Percentiles rank a stretch among this genome's conserved stretches.
Evolutionary conservation across 306 rosid species (phyloP).

Genomic region (Pyrus bretschneideri): DNA sequence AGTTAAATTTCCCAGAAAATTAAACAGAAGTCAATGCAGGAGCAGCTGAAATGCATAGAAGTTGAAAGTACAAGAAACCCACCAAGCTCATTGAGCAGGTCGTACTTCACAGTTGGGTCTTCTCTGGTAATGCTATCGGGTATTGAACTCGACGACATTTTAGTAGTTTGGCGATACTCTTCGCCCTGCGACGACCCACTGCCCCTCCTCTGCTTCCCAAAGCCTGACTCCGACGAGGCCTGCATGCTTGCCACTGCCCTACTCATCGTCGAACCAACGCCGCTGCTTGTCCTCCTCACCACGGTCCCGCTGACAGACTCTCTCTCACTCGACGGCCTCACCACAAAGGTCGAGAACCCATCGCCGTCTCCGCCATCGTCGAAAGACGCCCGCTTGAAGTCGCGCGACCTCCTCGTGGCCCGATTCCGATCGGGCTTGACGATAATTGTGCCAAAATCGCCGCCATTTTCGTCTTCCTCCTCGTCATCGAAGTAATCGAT

Average conservation of each 20-base stretch:
- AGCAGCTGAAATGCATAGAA: not conserved
- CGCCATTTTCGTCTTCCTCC: constrained; percentile 29
- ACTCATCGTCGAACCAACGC: constrained; percentile 57
- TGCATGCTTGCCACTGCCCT: constrained; percentile 95
- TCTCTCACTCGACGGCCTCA: constrained; percentile 52
- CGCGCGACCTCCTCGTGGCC: constrained; percentile 32
- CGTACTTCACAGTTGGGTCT: constrained; percentile 85
- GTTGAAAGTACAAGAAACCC: constrained; percentile 4
- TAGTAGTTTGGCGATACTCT: constrained; percentile 45
- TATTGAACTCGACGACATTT: constrained; percentile 82
- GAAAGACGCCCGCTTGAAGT: constrained; percentile 20
- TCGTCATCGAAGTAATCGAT: constrained; percentile 63
- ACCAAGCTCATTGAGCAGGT: constrained; percentile 96
- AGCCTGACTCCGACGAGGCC: constrained; percentile 58
- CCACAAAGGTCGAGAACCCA: constrained; percentile 65
- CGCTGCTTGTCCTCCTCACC: constrained; percentile 40
- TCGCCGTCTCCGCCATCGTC: constrained; percentile 38
- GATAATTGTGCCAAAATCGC: constrained; percentile 76
- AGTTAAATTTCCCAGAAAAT: not conserved
- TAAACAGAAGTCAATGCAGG: not conserved
- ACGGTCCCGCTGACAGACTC: constrained; percentile 64
- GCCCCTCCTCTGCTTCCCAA: constrained; percentile 70
- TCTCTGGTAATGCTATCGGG: constrained; percentile 87
- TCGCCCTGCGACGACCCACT: constrained; percentile 57
- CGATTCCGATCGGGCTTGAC: constrained; percentile 52